Base-by-base conservation (phyloP, 805 yeast species). In the Zygosaccharomyces pseudorouxii region DNA sequence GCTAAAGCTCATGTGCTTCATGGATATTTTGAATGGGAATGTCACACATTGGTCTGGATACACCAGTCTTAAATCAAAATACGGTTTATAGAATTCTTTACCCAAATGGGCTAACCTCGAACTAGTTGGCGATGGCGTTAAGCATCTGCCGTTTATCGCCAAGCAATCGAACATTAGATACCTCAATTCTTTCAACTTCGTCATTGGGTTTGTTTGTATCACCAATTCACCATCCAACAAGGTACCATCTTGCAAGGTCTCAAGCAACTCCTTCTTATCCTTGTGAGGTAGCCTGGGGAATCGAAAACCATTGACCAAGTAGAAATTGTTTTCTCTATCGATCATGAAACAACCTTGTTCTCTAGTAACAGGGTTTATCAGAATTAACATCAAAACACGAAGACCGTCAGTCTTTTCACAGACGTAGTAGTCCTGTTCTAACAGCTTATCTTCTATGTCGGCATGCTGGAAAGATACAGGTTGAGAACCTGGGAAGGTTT, bases 381-480 rank as follows among this genome's bases (percentile, higher is more conserved):
- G 68, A 4, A 82, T 75, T 45, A 85, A 76, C 74, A 93, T 73
- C 46, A 93, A 71, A 50, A 95, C 89, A 46, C 99, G 73, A 42
- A 92, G 71, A 0, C 99, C 99, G 68, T 93, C 99, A 0, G 93
- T 80, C 64, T 93, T 93, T 61, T 93, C 99, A 70, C 99, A 95
- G 0, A 93, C 99, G 56, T 82, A 83, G 63, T 90, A 93, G 60
- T 95, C 98, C 50, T 82, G 81, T 3, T 75, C 69, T 62, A 76
- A 63, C 42, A 93, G 70, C 29, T 81, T 79, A 41, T 80, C 79
- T 3, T 64, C 64, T 20, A 93, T 72, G 68, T 92, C 97, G 29
- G 75, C 71, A 47, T 88, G 74, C 38, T 86, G 82, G 63, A 93
- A 90, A 22, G 96, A 87, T 2, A 92, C 87, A 0, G 99, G 99